Base-by-base conservation (phyloP, 345 rosid species). In the Brassica rapa region DNA sequence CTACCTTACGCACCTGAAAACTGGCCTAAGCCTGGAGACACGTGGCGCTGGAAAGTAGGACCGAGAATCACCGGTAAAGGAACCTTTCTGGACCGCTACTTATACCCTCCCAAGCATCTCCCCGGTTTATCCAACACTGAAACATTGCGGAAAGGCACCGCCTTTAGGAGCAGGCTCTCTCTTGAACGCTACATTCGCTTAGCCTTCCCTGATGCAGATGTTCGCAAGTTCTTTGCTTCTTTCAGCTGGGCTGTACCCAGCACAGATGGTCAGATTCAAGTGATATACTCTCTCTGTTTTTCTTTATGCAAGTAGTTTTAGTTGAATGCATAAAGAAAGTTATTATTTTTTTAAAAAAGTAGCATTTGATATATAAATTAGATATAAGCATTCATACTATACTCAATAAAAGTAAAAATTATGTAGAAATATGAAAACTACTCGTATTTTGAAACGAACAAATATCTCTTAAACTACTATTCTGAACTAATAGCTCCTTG, bases 181-280 rank as follows among this genome's bases (percentile, higher is more conserved):
- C 84, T 87, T 33, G 84, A 82, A 74, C 75, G 81, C 25, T 90
- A 81, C 77, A 67, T 92, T 19, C 77, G 57, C 62, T 1, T 59
- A 6, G 43, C n/a, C 35, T 89, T 87, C 82, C 97, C 95, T 32
- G n/a, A 73, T 21, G 86, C 82, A n/a, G 90, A 92, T 41, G 59
- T 90, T 41, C 6, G 61, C 27, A 85, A 85, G 41, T 92, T 92
- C 82, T 89, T 90, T 49, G 82, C 86, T 69, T 92, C 93, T 9
- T 92, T 92, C 80, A 83, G 80, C 82, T 92, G 97, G 97, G 83
- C 21, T 66, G 77, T 92, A 41, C 97, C 93, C 30, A 85, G 68
- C 63, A 55, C 33, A 78, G 76, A 23, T 74, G 94, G 93, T 89
- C 68, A 83, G 90, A 41, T 65, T 70, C 84, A 25, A 53, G 11